Evolutionary conservation across 2,329 filamentous ascomycete species (phyloP).

Genomic region (Fusarium sp.): DNA sequence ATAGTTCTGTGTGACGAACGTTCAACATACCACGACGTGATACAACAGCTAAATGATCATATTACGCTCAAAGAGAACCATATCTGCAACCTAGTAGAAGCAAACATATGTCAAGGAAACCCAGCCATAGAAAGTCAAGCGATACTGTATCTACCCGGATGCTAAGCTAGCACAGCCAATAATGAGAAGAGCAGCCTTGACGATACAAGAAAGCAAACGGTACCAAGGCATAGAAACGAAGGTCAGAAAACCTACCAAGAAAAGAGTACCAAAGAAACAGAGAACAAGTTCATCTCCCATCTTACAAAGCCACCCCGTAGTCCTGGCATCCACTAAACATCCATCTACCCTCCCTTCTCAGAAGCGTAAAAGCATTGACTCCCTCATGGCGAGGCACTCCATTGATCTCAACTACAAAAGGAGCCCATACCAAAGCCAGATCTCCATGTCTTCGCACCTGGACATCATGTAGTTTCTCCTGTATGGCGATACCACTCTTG

Average conservation of each 20-base stretch:
- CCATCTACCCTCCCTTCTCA: constrained; percentile 1
- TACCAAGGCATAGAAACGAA: not conserved
- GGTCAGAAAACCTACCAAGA: not conserved
- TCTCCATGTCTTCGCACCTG: constrained; percentile 10
- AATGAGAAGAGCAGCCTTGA: not conserved
- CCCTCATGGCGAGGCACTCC: constrained; percentile 6
- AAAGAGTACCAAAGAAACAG: not conserved
- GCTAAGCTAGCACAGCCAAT: not conserved
- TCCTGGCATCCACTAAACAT: constrained; percentile 24
- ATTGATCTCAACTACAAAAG: constrained; percentile 30
- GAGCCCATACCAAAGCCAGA: constrained; percentile 27
- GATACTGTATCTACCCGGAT: not conserved
- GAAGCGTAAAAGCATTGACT: constrained; percentile 11
- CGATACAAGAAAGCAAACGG: not conserved
- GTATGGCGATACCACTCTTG: not conserved
- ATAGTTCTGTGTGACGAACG: no score
- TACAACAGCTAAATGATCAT: no score
- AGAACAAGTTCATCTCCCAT: not conserved
- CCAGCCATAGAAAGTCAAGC: not conserved
- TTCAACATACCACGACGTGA: no score
- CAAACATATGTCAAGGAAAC: not conserved
- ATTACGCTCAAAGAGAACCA: no score
- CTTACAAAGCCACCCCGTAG: not conserved
- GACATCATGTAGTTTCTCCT: constrained; percentile 17
- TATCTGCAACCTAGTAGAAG: no score